phyloP scores from a whole-genome alignment of 208 protist genomes.

The Crithidia acanthocephali region DNA sequence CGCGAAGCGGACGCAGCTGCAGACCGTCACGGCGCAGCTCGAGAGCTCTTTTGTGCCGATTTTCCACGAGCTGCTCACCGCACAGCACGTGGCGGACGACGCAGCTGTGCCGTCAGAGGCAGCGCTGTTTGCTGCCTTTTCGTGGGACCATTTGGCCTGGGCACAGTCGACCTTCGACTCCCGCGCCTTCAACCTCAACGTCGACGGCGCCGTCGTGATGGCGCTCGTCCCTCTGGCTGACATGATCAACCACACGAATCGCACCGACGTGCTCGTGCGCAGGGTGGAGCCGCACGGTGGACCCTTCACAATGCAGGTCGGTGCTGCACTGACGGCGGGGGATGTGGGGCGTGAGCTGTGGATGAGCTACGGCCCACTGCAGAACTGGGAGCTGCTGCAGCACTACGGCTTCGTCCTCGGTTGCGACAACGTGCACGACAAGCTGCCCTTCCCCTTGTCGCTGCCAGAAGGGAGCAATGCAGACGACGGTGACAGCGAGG shows the following conservation, averaged over 20 bases:
- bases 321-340: constrained; percentile 51
- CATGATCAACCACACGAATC: constrained; percentile 92
- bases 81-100: neutral
- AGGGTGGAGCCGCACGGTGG: constrained; percentile 68
- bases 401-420: constrained; percentile 91
- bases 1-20: constrained; percentile 51
- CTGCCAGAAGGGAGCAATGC: constrained; percentile 7
- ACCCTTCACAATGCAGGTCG: constrained; percentile 83
- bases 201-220: constrained; percentile 71
- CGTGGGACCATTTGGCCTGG: constrained; percentile 67
- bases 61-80: constrained; percentile 36
- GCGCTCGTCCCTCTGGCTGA: constrained; percentile 85
- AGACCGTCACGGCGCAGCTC: constrained; percentile 53
- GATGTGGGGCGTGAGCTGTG: constrained; percentile 84
- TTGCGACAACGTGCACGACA: constrained; percentile 77
- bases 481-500: neutral
- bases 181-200: constrained; percentile 88
- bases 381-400: constrained; percentile 93
- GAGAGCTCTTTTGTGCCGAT: constrained; percentile 37
- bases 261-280: constrained; percentile 79
- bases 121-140: constrained; percentile 46
- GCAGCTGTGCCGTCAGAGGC: constrained; percentile 13
- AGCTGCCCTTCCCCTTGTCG: constrained; percentile 80
- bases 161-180: constrained; percentile 90
- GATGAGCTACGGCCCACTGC: constrained; percentile 95